Percentiles rank a stretch among this genome's conserved stretches.
Conservation (phyloP, 1,139 yeast genomes). For the Diutina sp. region DNA sequence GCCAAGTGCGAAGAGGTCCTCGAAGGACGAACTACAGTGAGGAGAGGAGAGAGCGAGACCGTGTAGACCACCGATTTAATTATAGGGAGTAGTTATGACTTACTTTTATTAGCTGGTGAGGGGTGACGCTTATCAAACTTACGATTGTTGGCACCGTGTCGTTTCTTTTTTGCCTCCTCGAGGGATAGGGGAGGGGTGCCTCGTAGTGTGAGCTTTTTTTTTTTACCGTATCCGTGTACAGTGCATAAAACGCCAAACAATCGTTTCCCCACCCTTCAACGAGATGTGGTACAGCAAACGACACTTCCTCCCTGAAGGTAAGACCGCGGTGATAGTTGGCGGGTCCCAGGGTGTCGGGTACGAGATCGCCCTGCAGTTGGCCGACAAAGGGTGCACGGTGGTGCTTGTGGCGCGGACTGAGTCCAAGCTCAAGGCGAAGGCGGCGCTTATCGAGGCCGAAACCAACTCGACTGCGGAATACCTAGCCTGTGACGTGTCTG, state of each 20-base stretch:
- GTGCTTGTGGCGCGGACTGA: slow-evolving; percentile 68
- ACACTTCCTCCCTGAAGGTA: slow-evolving; percentile 26
- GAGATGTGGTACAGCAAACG: slow-evolving; percentile 5
- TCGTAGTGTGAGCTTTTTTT: not conserved
- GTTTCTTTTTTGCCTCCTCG: not conserved
- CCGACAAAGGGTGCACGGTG: slow-evolving; percentile 46
- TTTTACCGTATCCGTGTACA: not conserved
- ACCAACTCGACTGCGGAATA: slow-evolving; percentile 28
- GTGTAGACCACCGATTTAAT: not conserved
- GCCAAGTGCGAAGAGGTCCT: not conserved
- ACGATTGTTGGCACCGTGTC: not conserved
- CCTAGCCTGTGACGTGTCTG: slow-evolving; percentile 54
- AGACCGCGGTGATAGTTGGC: slow-evolving; percentile 73
- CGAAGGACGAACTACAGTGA: no score
- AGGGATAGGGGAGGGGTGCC: not conserved
- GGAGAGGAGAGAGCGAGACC: not conserved
- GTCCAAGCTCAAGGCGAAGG: slow-evolving; percentile 37
- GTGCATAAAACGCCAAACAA: not conserved
- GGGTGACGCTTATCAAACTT: not conserved
- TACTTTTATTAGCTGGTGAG: not conserved
- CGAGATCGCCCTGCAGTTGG: slow-evolving; percentile 54
- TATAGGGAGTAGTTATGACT: no score
- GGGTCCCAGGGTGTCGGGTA: slow-evolving; percentile 94
- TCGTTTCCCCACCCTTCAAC: not conserved
- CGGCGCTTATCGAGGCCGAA: slow-evolving; percentile 18